phyloP scores from a whole-genome alignment of 176 grass and related monocot species.

The Paspalum vaginatum region DNA sequence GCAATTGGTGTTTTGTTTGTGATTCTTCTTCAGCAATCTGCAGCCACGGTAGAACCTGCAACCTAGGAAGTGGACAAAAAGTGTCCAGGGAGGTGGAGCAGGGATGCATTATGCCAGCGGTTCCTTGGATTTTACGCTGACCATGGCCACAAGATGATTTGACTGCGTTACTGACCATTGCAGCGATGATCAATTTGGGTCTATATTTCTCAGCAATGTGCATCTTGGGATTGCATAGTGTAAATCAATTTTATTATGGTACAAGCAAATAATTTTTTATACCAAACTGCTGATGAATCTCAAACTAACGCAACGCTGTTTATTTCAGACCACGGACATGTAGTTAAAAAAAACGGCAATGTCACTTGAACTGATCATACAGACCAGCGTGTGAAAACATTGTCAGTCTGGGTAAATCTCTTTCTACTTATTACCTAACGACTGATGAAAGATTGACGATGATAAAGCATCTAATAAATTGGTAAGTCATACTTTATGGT shows the following conservation, averaged over 20 bases:
- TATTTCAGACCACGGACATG: slow-evolving; percentile 67
- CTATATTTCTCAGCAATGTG: too few species aligned
- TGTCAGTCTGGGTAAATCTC: slow-evolving; percentile 67
- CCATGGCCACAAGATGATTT: too few species aligned
- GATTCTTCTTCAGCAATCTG: too few species aligned
- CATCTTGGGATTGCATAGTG: too few species aligned
- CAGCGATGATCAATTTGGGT: too few species aligned
- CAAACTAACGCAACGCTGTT: background rate
- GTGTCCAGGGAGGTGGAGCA: too few species aligned
- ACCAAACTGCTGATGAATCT: background rate
- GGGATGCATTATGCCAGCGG: too few species aligned
- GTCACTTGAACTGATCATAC: slow-evolving; percentile 82
- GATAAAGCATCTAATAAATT: background rate
- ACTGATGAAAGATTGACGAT: background rate
- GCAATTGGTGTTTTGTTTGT: too few species aligned
- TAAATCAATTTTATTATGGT: slow-evolving; percentile 35
- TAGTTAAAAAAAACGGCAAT: slow-evolving; percentile 74
- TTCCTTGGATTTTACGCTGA: too few species aligned
- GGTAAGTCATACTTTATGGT: slow-evolving; percentile 12
- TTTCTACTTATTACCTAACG: slow-evolving; percentile 2
- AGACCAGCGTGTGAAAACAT: slow-evolving; percentile 89
- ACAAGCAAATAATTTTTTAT: slow-evolving; percentile 6
- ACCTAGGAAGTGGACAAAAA: too few species aligned
- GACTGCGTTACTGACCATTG: too few species aligned
- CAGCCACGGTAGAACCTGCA: too few species aligned